Evolutionary conservation across 2,329 filamentous ascomycete species (phyloP), one percentile per base, ranked within the genome.

Genomic region (Stenocarpella maydis): DNA sequence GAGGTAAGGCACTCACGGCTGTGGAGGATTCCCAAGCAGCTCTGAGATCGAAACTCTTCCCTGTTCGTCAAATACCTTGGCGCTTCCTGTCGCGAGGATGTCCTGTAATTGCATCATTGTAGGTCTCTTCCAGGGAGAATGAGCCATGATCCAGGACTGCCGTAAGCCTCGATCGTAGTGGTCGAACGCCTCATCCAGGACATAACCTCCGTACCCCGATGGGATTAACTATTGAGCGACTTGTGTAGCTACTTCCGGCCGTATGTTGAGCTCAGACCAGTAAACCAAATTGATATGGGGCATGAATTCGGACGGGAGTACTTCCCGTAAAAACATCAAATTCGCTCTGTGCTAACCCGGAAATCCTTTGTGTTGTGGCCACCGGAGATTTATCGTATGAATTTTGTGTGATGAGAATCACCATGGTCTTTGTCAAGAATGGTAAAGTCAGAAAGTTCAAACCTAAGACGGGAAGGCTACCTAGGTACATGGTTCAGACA

Each of bases 21-120:
- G 50, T 53, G 50, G 50, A 53, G 50, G 50, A 12, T 15, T 9
- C 7, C 4, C 15, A 9, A 58, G 37, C 7, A 58, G 37, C 21
- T 58, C 53, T 19, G 14, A 12, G 24, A 58, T 58, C 21, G 53
- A 58, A 15, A 17, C 14, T 24, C 53, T 58, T 2, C 7, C 34
- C 14, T 58, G 3, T 26, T 58, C 53, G 19, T 39, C 21, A 41
- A 41, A 58, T n/a, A 26, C 21, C 37, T 24, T 41, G 34, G 6
- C n/a, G 21, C 4, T 12, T 4, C 34, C 37, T 19, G 34, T 26
- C 34, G 14, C 24, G 15, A 58, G 37, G 8, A 58, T 6, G 2
- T 41, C 53, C 24, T 58, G 53, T 28, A 58, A 26, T 15, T 58
- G 53, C 53, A 58, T 12, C 53, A 58, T 58, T 4, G 53, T 26